Evolutionary conservation across 2,329 filamentous ascomycete species (phyloP).

Genomic region (Phoma herbarum): DNA sequence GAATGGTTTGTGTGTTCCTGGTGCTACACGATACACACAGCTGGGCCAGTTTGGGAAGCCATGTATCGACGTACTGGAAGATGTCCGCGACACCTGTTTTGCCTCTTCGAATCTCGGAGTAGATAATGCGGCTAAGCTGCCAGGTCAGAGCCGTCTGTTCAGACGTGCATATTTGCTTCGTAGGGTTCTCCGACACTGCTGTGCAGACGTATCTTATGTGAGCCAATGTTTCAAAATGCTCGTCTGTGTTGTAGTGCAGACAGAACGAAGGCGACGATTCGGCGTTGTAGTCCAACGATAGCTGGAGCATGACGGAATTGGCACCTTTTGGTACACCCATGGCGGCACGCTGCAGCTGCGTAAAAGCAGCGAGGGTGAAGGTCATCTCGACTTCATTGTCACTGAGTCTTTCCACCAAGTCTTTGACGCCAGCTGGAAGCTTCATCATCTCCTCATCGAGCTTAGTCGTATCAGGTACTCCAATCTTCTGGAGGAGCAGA

Average conservation of each 20-base stretch:
- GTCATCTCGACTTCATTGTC: constrained; percentile 41
- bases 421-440: constrained; percentile 33
- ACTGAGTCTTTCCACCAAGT: constrained; percentile 37
- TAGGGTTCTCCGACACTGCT: constrained; percentile 22
- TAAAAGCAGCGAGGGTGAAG: constrained; percentile 36
- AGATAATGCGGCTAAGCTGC: constrained; percentile 37
- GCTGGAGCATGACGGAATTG: constrained; percentile 36
- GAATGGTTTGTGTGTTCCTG: constrained; percentile 21
- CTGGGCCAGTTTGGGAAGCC: constrained; percentile 6
- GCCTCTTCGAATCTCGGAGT: constrained; percentile 22
- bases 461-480: constrained; percentile 32
- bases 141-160: constrained; percentile 31
- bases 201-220: constrained; percentile 36
- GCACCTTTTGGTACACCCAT: constrained; percentile 36
- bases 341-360: constrained; percentile 35
- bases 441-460: constrained; percentile 41
- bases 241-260: constrained; percentile 40
- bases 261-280: constrained; percentile 35
- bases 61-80: constrained; percentile 21
- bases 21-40: constrained; percentile 40
- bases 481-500: constrained; percentile 35
- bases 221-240: constrained; percentile 18
- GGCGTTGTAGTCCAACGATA: constrained; percentile 26
- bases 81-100: constrained; percentile 26
- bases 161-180: constrained; percentile 31